Evolutionary conservation across 768 basidiomycete genomes (phyloP).

Genomic region (Suillus cothurnatus): DNA sequence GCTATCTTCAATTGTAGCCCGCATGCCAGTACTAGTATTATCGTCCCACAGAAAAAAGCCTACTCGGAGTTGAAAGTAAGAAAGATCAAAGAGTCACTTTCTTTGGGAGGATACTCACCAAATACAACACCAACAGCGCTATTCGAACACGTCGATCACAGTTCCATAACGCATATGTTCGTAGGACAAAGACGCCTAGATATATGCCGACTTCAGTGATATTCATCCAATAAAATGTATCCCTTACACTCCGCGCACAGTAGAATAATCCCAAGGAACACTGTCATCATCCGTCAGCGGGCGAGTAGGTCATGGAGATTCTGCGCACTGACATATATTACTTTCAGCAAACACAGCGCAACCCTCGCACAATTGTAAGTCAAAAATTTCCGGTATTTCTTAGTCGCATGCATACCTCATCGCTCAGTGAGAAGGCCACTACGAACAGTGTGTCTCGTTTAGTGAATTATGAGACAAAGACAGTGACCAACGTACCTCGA

Average conservation of each 20-base stretch:
- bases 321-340: background rate
- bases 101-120: background rate
- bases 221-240: background rate
- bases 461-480: background rate
- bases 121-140: background rate
- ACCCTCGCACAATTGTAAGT: background rate
- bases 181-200: background rate
- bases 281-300: background rate
- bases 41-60: background rate
- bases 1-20: background rate
- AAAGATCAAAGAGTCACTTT: background rate
- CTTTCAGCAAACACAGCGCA: background rate
- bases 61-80: background rate
- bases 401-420: background rate
- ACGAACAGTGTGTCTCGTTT: background rate
- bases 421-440: background rate
- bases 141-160: background rate
- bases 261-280: background rate
- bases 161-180: constrained; percentile 3
- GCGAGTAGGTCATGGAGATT: background rate
- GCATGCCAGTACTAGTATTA: background rate
- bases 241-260: background rate
- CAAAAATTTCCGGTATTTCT: background rate
- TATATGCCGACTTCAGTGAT: background rate
- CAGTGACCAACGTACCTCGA: background rate